Conservation (phyloP, 1,284 basidiomycete genomes). For the Prillingera fragicola region DNA sequence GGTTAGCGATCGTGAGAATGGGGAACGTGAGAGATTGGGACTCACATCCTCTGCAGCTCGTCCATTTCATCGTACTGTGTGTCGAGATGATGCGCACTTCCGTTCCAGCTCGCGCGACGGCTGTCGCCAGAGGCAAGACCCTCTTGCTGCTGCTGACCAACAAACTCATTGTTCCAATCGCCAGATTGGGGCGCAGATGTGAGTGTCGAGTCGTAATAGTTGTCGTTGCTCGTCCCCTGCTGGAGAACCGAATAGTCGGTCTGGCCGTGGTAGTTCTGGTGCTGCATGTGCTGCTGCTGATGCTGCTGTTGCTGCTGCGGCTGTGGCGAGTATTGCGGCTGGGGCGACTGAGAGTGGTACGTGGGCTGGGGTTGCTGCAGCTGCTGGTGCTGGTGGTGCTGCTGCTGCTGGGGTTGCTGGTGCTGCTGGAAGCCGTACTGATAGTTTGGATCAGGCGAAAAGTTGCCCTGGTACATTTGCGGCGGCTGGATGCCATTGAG, state of each 20-base stretch:
- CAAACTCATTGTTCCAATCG: background rate
- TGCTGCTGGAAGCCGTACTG: conserved; percentile 12
- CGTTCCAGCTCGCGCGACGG: conserved; percentile 13
- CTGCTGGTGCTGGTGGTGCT: conserved; percentile 13
- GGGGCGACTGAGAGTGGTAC: conserved; percentile 11
- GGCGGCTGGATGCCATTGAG: background rate
- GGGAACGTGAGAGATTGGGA: conserved; percentile 5
- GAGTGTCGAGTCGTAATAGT: background rate
- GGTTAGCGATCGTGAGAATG: background rate
- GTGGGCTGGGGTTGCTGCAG: conserved; percentile 1
- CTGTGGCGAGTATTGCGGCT: conserved; percentile 8
- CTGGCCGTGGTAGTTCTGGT: no score
- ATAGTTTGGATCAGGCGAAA: no score
- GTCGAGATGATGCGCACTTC: conserved; percentile 10
- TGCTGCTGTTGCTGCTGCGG: conserved; percentile 6
- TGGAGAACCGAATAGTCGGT: no score
- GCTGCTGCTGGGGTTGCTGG: conserved; percentile 1
- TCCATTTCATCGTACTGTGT: conserved; percentile 22
- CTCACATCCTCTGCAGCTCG: conserved; percentile 41
- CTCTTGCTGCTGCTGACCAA: conserved; percentile 4
- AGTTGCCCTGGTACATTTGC: background rate
- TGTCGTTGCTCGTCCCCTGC: conserved; percentile 2
- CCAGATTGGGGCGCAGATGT: background rate
- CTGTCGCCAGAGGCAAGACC: conserved; percentile 1
- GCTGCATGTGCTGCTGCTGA: conserved; percentile 10